Percentiles rank a stretch among this genome's conserved stretches.
Conservation (phyloP, 148 eudicot species). For the Talinum fruticosum region DNA sequence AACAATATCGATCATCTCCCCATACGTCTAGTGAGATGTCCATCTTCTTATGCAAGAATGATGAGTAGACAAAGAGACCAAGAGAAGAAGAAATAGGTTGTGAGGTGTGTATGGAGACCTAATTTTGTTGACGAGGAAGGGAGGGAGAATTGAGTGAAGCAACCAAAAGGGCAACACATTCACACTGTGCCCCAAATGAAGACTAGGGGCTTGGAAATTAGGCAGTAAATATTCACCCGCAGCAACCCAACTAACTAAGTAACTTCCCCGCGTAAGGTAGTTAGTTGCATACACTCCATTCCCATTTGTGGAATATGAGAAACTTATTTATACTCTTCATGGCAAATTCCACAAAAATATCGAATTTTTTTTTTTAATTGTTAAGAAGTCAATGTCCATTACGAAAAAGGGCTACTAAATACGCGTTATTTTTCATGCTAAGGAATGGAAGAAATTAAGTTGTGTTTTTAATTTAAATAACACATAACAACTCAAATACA, state of each 20-base stretch:
- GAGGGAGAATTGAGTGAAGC: not conserved
- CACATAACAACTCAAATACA: too few species aligned
- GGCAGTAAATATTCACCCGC: conserved; percentile 1
- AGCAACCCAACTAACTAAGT: conserved; percentile 3
- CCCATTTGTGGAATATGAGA: not conserved
- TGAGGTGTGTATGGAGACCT: not conserved
- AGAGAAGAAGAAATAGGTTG: too few species aligned
- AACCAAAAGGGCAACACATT: not conserved
- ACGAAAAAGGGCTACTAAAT: too few species aligned
- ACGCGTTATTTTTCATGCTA: too few species aligned
- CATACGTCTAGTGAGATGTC: too few species aligned
- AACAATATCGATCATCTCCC: too few species aligned
- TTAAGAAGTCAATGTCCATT: too few species aligned
- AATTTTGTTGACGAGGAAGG: not conserved
- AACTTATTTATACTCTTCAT: not conserved
- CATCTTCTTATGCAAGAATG: too few species aligned
- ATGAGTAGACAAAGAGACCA: too few species aligned
- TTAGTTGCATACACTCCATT: conserved; percentile 12
- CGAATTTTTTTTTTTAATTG: too few species aligned
- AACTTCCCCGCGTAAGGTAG: not conserved
- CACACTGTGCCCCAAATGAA: not conserved
- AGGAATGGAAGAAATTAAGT: too few species aligned
- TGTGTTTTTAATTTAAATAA: too few species aligned
- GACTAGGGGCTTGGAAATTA: not conserved
- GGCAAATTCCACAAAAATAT: not conserved